A percentile compares a stretch with the other conserved stretches of the same genome.
phyloP scores from a whole-genome alignment of 129 eudicot genomes.

The Kitagawia praeruptora region DNA sequence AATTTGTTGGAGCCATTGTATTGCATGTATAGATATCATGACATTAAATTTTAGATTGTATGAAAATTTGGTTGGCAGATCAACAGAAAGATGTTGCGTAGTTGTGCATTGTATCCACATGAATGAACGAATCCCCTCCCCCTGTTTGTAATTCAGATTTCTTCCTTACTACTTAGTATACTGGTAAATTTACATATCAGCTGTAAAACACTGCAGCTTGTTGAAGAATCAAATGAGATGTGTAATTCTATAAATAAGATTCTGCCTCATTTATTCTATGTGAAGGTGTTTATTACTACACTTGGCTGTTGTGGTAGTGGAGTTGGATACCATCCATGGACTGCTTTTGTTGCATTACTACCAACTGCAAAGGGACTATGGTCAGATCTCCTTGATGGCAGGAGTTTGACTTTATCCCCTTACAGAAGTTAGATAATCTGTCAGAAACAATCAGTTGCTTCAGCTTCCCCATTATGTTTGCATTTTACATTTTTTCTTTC shows the following conservation, averaged over 20 bases:
- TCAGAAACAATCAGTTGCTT: constrained; percentile 3
- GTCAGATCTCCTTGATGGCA: constrained; percentile 90
- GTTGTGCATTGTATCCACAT: neutral
- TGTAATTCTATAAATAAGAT: neutral
- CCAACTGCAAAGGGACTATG: constrained; percentile 93
- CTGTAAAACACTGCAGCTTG: neutral
- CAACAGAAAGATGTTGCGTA: neutral
- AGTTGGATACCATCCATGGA: constrained; percentile 89
- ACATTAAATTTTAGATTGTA: neutral
- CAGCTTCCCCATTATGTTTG: neutral
- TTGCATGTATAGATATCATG: neutral
- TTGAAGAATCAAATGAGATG: neutral
- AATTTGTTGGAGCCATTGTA: neutral
- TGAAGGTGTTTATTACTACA: constrained; percentile 62
- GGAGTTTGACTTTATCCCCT: constrained; percentile 35
- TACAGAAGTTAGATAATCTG: constrained; percentile 28
- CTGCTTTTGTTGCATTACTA: constrained; percentile 80
- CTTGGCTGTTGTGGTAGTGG: constrained; percentile 88
- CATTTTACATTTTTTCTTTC: neutral
- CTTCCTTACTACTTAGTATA: neutral
- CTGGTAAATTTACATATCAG: neutral
- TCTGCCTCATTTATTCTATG: neutral
- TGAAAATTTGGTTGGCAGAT: neutral
- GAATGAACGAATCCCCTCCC: neutral
- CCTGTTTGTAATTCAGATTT: neutral